phyloP scores from a whole-genome alignment of 805 yeast genomes.

The Vanderwaltozyma verrucispora region DNA sequence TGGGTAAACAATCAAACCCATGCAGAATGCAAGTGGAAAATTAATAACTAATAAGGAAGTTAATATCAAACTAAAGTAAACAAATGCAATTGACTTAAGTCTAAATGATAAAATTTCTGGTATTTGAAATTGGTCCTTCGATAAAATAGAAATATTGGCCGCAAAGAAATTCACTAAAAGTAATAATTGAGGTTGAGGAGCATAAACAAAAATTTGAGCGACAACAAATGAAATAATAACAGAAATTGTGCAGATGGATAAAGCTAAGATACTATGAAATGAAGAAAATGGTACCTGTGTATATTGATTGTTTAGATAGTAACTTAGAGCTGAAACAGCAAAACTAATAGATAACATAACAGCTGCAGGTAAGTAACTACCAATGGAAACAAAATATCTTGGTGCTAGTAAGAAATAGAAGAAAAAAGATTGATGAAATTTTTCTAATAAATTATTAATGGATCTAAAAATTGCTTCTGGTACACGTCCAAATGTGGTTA shows the following conservation, averaged over 20 bases:
- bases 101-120: slow-evolving; percentile 19
- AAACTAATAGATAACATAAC: slow-evolving; percentile 58
- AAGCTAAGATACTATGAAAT: slow-evolving; percentile 13
- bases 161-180: slow-evolving; percentile 10
- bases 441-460: slow-evolving; percentile 84
- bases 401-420: slow-evolving; percentile 80
- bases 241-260: slow-evolving; percentile 22
- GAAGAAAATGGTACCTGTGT: slow-evolving; percentile 8
- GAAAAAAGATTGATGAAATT: slow-evolving; percentile 94
- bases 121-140: slow-evolving; percentile 10
- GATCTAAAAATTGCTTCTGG: slow-evolving; percentile 82
- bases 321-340: slow-evolving; percentile 56
- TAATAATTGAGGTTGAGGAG: slow-evolving; percentile 11
- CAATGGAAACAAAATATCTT: slow-evolving; percentile 76
- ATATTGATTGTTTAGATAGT: slow-evolving; percentile 34
- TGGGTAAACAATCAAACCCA: slow-evolving; percentile 70
- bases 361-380: slow-evolving; percentile 85
- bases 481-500: slow-evolving; percentile 85
- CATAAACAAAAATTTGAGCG: slow-evolving; percentile 11
- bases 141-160: slow-evolving; percentile 14
- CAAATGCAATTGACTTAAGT: slow-evolving; percentile 38
- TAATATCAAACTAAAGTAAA: slow-evolving; percentile 56
- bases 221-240: slow-evolving; percentile 21
- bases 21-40: slow-evolving; percentile 64
- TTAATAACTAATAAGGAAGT: slow-evolving; percentile 71